Base-by-base conservation (phyloP, 2,329 filamentous ascomycete species). In the Onygenales sp. region DNA sequence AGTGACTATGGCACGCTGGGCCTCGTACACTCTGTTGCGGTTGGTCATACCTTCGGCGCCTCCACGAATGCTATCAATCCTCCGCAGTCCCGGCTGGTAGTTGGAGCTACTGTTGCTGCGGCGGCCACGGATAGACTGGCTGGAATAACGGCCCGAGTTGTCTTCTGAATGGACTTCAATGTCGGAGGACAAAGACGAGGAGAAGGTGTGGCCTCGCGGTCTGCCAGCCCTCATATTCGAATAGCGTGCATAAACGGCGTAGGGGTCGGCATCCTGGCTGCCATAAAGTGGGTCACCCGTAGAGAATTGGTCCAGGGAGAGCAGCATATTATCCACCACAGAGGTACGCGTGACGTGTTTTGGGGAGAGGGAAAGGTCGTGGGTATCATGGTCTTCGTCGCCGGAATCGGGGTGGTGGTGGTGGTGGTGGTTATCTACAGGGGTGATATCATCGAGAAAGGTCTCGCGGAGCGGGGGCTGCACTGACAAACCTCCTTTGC, bases 271-370 rank as follows among this genome's bases (percentile, higher is more conserved):
- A 43, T 71, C 67, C 55, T 65, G 63, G 42, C 72, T 71, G 48
- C 44, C 36, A 3, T 52, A 52, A 44, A 50, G 46, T 14, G 51
- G 43, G 49, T 57, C 52, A 27, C 51, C 21, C 5, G 52, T 44
- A 9, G 55, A 72, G 65, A 92, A 83, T 69, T 92, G 87, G 71
- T 95, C 92, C 59, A 98, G 84, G 42, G 91, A 95, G 59, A 93
- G 78, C 56, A 97, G 83, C 86, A 98, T 93, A 70, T 96, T 95
- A 70, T 93, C 87, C 55, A 98, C 89, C 60, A 98, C 84, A 38
- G 91, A 96, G 66, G 95, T 89, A 61, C 92, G 84, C 42, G 87
- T 89, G 58, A 88, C 83, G 66, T 88, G 82, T 57, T 84, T 78
- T 48, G 58, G 58, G 38, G 53, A 56, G 38, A 59, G 32, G 7